Evolutionary conservation across 345 rosid species (phyloP), one percentile per base, ranked within the genome.

Genomic region (Cardamine occulta): DNA sequence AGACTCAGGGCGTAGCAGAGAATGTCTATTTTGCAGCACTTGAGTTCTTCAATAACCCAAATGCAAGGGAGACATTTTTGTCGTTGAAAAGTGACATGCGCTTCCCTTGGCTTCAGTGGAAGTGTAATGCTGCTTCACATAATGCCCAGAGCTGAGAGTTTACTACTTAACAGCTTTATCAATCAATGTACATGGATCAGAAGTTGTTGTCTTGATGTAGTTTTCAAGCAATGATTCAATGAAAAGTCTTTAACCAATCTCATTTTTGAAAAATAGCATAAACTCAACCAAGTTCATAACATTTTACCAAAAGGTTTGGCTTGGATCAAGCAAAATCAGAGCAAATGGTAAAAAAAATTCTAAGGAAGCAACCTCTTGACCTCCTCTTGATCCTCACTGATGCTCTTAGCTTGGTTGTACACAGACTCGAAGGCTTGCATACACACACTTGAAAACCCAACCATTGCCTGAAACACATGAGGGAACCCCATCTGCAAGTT

Each of bases 401-500:
- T 66, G 35, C 74, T 71, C 81, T 90, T 89, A 65, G 87, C 92
- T 80, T 86, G 88, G 72, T 83, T 89, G 86, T 85, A 89, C n/a
- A 92, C 87, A 10, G 86, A 86, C 84, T 95, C 97, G 3, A 86
- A 92, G 0, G 93, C 91, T 42, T 88, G 91, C 92, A 85, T 92
- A 55, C 97, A 95, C 53, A 95, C 96, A 52, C 97, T 91, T 13
- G 99, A 95, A 67, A 95, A 90, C 48, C 99, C 97, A 15, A 86
- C 96, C 74, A 92, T 83, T 1, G 97, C 97, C 72, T 95, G 97
- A 71, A 95, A 90, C 63, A 92, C 89, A 61, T 89, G 93, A 0
- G 99, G 96, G 56, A 95, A 88, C 13, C 96, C 96, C 97, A 95
- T 89, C 85, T 92, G 93, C 74, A 95, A 85, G 84, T 90, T 91